Conservation (phyloP, 192 early-diverging fungal species). For the Coemansia sp. region DNA sequence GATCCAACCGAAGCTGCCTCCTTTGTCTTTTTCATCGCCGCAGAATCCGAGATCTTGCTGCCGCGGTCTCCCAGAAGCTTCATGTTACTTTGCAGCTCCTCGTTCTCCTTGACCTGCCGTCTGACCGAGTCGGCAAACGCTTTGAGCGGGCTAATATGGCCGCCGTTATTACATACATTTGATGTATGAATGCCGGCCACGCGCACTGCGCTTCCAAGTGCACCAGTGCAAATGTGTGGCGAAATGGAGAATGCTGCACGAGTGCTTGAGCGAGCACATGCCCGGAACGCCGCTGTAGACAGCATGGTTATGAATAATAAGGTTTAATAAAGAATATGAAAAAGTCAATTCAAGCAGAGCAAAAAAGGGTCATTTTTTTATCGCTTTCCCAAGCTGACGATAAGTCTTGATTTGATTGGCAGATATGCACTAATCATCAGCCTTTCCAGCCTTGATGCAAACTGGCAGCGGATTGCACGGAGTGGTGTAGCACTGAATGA, state of each 20-base stretch:
- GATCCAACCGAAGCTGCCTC: conserved; percentile 58
- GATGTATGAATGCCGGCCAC: conserved; percentile 39
- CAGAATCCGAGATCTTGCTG: conserved; percentile 79
- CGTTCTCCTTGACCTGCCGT: conserved; percentile 91
- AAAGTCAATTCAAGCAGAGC: conserved; percentile 1
- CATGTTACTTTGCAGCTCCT: conserved; percentile 88
- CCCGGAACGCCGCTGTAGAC: background rate
- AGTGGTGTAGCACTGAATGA: conserved; percentile 23
- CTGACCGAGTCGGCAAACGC: conserved; percentile 89
- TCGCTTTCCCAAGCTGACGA: background rate
- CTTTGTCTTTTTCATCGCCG: conserved; percentile 85
- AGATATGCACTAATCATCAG: background rate
- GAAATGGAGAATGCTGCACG: background rate
- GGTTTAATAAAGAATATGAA: background rate
- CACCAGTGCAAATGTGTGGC: background rate
- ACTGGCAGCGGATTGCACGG: conserved; percentile 36
- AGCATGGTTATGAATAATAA: background rate
- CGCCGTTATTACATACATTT: conserved; percentile 30
- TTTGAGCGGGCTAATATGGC: conserved; percentile 61
- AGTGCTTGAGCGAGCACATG: conserved; percentile 9
- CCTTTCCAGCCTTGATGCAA: conserved; percentile 10
- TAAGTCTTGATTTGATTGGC: conserved; percentile 7
- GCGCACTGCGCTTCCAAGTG: background rate
- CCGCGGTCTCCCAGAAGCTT: conserved; percentile 85
- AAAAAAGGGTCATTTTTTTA: background rate